phyloP scores from a whole-genome alignment of 352 stramenopile genomes.

The Phytophthora fragariae region DNA sequence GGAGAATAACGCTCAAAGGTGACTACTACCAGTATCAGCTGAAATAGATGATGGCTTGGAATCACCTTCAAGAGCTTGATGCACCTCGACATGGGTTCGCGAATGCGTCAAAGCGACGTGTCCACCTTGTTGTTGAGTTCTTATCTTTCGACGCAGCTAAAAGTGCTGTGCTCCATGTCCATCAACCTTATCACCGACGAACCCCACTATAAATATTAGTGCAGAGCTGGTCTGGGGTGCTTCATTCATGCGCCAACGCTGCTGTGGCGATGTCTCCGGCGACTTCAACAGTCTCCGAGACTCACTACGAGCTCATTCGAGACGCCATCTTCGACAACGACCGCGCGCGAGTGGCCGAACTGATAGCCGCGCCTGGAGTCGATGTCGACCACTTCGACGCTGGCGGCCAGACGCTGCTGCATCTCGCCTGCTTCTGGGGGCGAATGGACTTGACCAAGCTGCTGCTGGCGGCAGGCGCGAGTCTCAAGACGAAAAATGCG shows the following conservation, averaged over 20 bases:
- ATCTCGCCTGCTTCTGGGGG: slow-evolving; percentile 80
- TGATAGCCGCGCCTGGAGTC: slow-evolving; percentile 45
- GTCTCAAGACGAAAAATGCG: slow-evolving; percentile 78
- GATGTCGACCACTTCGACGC: slow-evolving; percentile 82
- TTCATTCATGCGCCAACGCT: not conserved
- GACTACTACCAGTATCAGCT: slow-evolving; percentile 6
- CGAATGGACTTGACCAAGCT: slow-evolving; percentile 72
- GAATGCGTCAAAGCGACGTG: no score
- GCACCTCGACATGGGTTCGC: slow-evolving; percentile 3
- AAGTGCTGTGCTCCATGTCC: not conserved
- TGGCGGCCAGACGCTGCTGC: slow-evolving; percentile 74
- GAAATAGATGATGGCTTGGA: slow-evolving; percentile 25
- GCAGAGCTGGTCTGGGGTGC: not conserved
- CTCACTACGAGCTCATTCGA: slow-evolving; percentile 68
- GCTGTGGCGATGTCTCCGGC: slow-evolving; percentile 13
- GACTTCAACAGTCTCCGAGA: slow-evolving; percentile 39
- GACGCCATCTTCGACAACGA: slow-evolving; percentile 84
- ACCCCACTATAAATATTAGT: slow-evolving; percentile 29
- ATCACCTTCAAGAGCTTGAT: not conserved
- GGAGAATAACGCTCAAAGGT: slow-evolving; percentile 25
- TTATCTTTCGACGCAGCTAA: slow-evolving; percentile 1
- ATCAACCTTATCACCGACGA: not conserved
- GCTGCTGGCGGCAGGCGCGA: slow-evolving; percentile 64
- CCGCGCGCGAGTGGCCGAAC: slow-evolving; percentile 47
- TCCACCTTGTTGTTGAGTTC: not conserved